Conservation (phyloP, 352 stramenopile genomes). For the Globisporangium camurandrum region DNA sequence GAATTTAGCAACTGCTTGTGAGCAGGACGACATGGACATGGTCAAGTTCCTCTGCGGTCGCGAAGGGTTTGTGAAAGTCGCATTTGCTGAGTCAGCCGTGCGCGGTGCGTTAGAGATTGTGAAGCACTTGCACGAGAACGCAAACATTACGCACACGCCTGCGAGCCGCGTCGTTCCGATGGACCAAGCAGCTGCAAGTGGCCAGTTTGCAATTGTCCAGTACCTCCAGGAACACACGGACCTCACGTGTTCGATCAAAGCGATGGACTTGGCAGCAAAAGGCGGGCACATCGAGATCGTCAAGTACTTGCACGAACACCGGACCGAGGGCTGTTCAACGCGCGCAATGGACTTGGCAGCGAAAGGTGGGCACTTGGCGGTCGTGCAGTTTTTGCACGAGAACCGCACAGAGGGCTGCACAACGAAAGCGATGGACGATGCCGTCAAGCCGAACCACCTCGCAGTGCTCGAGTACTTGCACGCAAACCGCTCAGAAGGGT, state of each 20-base stretch:
- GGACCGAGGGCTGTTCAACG: slow-evolving; percentile 21
- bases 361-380: slow-evolving; percentile 16
- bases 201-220: slow-evolving; percentile 24
- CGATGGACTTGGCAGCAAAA: slow-evolving; percentile 24
- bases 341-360: slow-evolving; percentile 27
- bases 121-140: slow-evolving; percentile 37
- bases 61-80: slow-evolving; percentile 50
- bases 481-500: slow-evolving; percentile 42
- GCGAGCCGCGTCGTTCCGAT: slow-evolving; percentile 40
- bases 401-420: slow-evolving; percentile 32
- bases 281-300: slow-evolving; percentile 23
- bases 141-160: slow-evolving; percentile 27
- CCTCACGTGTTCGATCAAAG: slow-evolving; percentile 17
- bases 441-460: slow-evolving; percentile 27
- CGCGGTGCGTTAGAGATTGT: slow-evolving; percentile 39
- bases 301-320: slow-evolving; percentile 28
- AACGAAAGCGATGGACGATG: slow-evolving; percentile 50
- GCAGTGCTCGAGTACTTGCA: slow-evolving; percentile 45
- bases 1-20: slow-evolving; percentile 33
- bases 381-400: slow-evolving; percentile 26
- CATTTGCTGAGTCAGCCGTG: slow-evolving; percentile 40
- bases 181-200: slow-evolving; percentile 27
- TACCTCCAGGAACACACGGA: slow-evolving; percentile 25
- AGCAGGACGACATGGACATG: slow-evolving; percentile 37
- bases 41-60: slow-evolving; percentile 34